Conservation (phyloP, 352 stramenopile genomes). For the Phytophthora rubi region DNA sequence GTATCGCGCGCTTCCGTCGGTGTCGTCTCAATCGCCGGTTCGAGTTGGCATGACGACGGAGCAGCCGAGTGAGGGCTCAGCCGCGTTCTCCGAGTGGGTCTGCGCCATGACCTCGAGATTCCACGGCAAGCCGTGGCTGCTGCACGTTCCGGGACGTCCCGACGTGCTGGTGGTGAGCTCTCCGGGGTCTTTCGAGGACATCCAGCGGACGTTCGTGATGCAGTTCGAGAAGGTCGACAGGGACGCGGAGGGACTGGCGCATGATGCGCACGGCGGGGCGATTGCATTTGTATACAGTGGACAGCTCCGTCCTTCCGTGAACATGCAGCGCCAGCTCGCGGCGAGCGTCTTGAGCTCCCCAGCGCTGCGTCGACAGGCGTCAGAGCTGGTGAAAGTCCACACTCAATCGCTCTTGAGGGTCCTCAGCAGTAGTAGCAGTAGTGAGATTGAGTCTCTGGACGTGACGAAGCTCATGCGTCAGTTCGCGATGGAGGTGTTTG, state of each 20-base stretch:
- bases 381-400: constrained; percentile 35
- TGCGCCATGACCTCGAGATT: constrained; percentile 26
- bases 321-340: constrained; percentile 38
- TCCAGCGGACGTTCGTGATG: constrained; percentile 41
- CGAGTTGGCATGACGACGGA: constrained; percentile 16
- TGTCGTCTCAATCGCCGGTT: not conserved
- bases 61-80: constrained; percentile 18
- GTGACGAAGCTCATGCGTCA: constrained; percentile 27
- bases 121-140: constrained; percentile 33
- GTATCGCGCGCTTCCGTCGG: constrained; percentile 9
- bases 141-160: constrained; percentile 25
- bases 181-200: constrained; percentile 36
- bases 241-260: constrained; percentile 11
- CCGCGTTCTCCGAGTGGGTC: constrained; percentile 33
- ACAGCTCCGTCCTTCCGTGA: constrained; percentile 17
- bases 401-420: constrained; percentile 28
- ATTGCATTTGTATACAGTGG: constrained; percentile 27
- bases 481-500: constrained; percentile 45
- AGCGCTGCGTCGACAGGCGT: constrained; percentile 47
- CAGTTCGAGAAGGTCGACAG: constrained; percentile 53
- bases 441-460: constrained; percentile 25
- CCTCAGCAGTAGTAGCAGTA: constrained; percentile 15
- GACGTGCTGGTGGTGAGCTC: constrained; percentile 40
- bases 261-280: constrained; percentile 25
- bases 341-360: constrained; percentile 77